Conservation (phyloP, 495 filamentous ascomycete genomes). For the Halenospora varia region DNA sequence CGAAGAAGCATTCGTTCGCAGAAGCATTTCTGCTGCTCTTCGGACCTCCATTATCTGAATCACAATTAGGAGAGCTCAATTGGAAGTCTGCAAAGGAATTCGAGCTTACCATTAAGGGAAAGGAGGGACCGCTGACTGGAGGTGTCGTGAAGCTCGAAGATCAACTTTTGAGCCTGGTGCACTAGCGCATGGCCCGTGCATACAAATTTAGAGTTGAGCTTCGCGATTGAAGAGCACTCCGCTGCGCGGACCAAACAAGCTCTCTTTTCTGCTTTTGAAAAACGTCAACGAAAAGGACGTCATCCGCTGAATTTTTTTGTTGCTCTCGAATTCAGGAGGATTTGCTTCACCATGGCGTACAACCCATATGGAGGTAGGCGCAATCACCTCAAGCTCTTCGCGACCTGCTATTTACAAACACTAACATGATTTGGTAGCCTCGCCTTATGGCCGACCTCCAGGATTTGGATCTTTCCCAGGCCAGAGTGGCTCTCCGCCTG, state of each 20-base stretch:
- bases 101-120: constrained; percentile 5
- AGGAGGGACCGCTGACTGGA: not conserved
- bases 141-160: constrained; percentile 13
- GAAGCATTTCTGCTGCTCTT: constrained; percentile 28
- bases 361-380: constrained; percentile 75
- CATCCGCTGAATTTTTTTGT: not conserved
- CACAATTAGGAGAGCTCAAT: constrained; percentile 6
- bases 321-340: not conserved
- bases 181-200: constrained; percentile 22
- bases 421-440: constrained; percentile 26
- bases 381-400: constrained; percentile 6
- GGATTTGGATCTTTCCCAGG: constrained; percentile 70
- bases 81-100: constrained; percentile 8
- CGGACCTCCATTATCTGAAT: constrained; percentile 35
- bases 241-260: not conserved
- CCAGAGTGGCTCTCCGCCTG: constrained; percentile 48
- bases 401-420: not conserved
- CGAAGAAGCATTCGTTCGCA: constrained; percentile 25
- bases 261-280: not conserved
- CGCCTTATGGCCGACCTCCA: constrained; percentile 68
- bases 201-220: constrained; percentile 13
- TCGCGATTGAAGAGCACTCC: not conserved
- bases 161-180: constrained; percentile 8
- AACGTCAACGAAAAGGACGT: constrained; percentile 10
- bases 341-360: constrained; percentile 52